Percentiles rank a stretch among this genome's conserved stretches.
Conservation (phyloP, 805 yeast species). For the Candida coquimbonensis region DNA sequence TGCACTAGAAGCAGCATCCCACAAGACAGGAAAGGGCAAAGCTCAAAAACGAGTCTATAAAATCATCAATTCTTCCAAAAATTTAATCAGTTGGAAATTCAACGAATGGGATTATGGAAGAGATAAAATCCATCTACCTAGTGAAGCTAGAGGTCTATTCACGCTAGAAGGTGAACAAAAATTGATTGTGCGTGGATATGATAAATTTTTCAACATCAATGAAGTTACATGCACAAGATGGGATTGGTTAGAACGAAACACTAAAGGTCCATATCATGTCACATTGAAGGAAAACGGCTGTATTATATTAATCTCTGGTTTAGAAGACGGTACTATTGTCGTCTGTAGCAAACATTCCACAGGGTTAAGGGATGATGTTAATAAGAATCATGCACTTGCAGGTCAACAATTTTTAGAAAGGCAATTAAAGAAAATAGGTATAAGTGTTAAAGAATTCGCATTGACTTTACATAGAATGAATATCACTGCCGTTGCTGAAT, state of each 20-base stretch:
- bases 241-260: slow-evolving; percentile 35
- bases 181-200: slow-evolving; percentile 82
- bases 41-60: slow-evolving; percentile 25
- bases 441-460: slow-evolving; percentile 48
- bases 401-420: slow-evolving; percentile 53
- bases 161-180: slow-evolving; percentile 30
- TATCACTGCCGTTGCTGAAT: slow-evolving; percentile 85
- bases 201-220: slow-evolving; percentile 81
- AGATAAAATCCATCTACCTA: slow-evolving; percentile 49
- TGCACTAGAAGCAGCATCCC: slow-evolving; percentile 11
- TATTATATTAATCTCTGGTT: slow-evolving; percentile 74
- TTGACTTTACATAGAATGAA: slow-evolving; percentile 39
- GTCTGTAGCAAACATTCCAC: slow-evolving; percentile 92
- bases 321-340: slow-evolving; percentile 65
- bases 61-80: slow-evolving; percentile 19
- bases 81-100: slow-evolving; percentile 65
- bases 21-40: slow-evolving; percentile 22
- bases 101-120: slow-evolving; percentile 83
- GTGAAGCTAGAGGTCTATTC: slow-evolving; percentile 80
- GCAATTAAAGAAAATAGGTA: slow-evolving; percentile 41
- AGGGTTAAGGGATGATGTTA: slow-evolving; percentile 51
- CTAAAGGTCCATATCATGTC: slow-evolving; percentile 72
- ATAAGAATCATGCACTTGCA: slow-evolving; percentile 65
- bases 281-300: slow-evolving; percentile 93
- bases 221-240: slow-evolving; percentile 54